Evolutionary conservation across 495 filamentous ascomycete species (phyloP).

Genomic region (Penicillium longicatenatum): DNA sequence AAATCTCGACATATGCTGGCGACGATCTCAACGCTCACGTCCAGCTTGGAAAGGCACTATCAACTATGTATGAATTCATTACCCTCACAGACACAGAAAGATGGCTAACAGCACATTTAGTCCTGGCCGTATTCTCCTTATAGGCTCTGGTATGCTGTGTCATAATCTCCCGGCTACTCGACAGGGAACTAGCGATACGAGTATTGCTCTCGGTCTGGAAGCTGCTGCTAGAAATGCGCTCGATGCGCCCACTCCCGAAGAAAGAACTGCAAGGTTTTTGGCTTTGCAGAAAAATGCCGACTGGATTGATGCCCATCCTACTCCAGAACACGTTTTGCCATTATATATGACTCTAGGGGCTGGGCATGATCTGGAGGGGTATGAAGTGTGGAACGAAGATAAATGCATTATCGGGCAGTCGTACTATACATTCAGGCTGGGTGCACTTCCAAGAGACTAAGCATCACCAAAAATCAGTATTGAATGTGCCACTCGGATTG

Average conservation of each 20-base stretch:
- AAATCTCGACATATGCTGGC: not conserved
- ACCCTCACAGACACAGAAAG: not conserved
- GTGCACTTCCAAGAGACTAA: not conserved
- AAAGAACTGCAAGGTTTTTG: not conserved
- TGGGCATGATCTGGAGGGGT: not conserved
- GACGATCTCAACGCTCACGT: not conserved
- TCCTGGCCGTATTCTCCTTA: not conserved
- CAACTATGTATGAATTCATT: not conserved
- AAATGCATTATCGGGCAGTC: not conserved
- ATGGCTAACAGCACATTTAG: not conserved
- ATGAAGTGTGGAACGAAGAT: conserved; percentile 3
- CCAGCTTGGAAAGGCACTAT: not conserved
- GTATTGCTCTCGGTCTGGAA: not conserved
- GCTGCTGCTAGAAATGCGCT: not conserved
- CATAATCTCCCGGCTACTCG: not conserved
- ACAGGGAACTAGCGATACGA: not conserved
- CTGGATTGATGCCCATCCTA: conserved; percentile 1
- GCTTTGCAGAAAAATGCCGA: not conserved
- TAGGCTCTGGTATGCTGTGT: conserved; percentile 1
- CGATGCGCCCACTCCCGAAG: not conserved
- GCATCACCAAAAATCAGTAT: not conserved
- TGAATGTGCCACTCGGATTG: not conserved
- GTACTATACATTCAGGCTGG: not conserved
- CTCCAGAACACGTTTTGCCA: not conserved
- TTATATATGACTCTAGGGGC: conserved; percentile 1